Evolutionary conservation across 23 red algal species (phyloP).

Genomic region (Gracilaria gracilis): DNA sequence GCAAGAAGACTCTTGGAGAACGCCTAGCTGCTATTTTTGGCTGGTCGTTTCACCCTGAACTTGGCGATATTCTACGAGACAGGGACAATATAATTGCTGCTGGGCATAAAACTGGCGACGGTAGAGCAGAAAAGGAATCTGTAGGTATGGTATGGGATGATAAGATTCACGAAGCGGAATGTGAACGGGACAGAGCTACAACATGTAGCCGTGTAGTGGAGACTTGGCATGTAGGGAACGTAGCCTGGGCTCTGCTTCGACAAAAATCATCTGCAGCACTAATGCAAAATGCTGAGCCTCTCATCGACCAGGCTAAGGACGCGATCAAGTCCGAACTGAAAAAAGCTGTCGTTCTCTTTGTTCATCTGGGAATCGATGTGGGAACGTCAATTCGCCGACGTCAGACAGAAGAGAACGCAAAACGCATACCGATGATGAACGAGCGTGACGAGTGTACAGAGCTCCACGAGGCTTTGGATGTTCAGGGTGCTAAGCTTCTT

Average conservation of each 20-base stretch:
- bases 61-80: constrained; percentile 15
- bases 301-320: background rate
- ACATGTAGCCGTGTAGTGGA: constrained; percentile 6
- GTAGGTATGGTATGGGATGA: background rate
- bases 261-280: background rate
- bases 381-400: constrained; percentile 1
- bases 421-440: constrained; percentile 21
- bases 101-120: constrained; percentile 18
- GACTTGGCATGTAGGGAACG: constrained; percentile 31
- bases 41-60: constrained; percentile 18
- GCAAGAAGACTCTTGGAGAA: constrained; percentile 14
- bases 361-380: constrained; percentile 11
- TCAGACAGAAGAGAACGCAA: background rate
- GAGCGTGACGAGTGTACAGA: constrained; percentile 1
- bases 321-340: background rate
- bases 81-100: background rate
- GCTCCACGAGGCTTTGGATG: constrained; percentile 25
- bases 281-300: background rate
- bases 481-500: background rate
- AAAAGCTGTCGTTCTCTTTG: constrained; percentile 4
- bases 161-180: background rate
- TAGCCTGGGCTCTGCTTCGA: background rate
- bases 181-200: constrained; percentile 7
- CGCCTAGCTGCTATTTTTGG: background rate
- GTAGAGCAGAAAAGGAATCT: background rate